phyloP scores from a whole-genome alignment of 768 basidiomycete genomes.

The Lepiota venenata region DNA sequence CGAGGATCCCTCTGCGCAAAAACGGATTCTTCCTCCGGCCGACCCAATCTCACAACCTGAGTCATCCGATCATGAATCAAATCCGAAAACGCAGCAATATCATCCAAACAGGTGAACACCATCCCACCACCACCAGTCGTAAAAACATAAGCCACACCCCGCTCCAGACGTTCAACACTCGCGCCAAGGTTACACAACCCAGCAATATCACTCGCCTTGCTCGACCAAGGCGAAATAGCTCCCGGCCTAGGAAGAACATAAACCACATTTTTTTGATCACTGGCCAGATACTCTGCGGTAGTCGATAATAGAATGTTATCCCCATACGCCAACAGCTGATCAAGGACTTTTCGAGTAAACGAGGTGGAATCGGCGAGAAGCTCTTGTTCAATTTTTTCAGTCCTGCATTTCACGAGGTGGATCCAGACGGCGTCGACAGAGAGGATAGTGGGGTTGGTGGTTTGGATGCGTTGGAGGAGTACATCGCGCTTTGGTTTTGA shows the following conservation, averaged over 20 bases:
- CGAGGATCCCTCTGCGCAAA: conserved; percentile 62
- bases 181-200: conserved; percentile 76
- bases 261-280: conserved; percentile 41
- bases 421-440: conserved; percentile 83
- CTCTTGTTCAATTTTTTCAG: conserved; percentile 39
- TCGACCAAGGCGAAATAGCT: conserved; percentile 98
- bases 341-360: conserved; percentile 47
- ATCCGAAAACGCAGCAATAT: conserved; percentile 56
- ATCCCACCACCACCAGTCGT: conserved; percentile 22
- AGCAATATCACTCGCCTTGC: conserved; percentile 97
- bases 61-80: conserved; percentile 97
- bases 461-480: conserved; percentile 60
- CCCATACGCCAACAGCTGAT: conserved; percentile 80
- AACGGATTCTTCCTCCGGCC: conserved; percentile 55
- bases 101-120: conserved; percentile 33
- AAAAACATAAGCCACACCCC: conserved; percentile 73
- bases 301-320: conserved; percentile 56
- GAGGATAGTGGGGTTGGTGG: conserved; percentile 44
- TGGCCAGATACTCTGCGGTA: conserved; percentile 36
- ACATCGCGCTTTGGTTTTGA: conserved; percentile 67
- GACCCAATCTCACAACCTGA: conserved; percentile 61
- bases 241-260: conserved; percentile 84
- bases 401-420: conserved; percentile 74
- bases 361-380: conserved; percentile 41
- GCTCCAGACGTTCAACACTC: conserved; percentile 79